Evolutionary conservation across 306 rosid species (phyloP).

Genomic region (Fragaria nilgerrensis): DNA sequence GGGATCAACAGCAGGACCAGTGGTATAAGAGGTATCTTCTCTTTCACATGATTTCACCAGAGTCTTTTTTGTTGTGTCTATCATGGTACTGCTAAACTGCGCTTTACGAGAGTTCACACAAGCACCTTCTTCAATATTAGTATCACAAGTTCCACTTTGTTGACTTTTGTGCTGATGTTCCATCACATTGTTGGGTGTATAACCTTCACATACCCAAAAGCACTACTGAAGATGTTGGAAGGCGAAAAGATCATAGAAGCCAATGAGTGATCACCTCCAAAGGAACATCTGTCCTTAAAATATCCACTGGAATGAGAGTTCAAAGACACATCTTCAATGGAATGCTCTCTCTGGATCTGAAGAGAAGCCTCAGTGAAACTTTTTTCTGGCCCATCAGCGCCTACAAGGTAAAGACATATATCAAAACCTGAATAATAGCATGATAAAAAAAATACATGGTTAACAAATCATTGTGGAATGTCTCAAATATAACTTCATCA

Average conservation of each 20-base stretch:
- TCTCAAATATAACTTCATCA: background rate
- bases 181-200: slow-evolving; percentile 32
- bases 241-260: slow-evolving; percentile 26
- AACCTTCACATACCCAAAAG: slow-evolving; percentile 58
- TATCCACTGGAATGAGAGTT: slow-evolving; percentile 32
- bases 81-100: slow-evolving; percentile 30
- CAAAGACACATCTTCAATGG: slow-evolving; percentile 29
- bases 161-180: slow-evolving; percentile 32
- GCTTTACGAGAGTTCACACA: slow-evolving; percentile 34
- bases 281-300: slow-evolving; percentile 37
- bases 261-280: slow-evolving; percentile 33
- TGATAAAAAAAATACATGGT: slow-evolving; percentile 6
- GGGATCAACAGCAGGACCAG: slow-evolving; percentile 64
- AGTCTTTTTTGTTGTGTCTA: slow-evolving; percentile 36
- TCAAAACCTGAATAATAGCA: slow-evolving; percentile 14
- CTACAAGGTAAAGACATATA: slow-evolving; percentile 35
- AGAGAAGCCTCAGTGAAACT: slow-evolving; percentile 30
- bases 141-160: slow-evolving; percentile 29
- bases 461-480: background rate
- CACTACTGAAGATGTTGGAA: slow-evolving; percentile 58
- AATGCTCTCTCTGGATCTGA: slow-evolving; percentile 46
- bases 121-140: slow-evolving; percentile 28
- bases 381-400: slow-evolving; percentile 41
- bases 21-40: slow-evolving; percentile 57
- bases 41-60: slow-evolving; percentile 36